These are phyloP conservation scores for Coemansia sp. DNA, from an alignment of 192 early-diverging fungal genomes.

Conservation along the genomic window DNA sequence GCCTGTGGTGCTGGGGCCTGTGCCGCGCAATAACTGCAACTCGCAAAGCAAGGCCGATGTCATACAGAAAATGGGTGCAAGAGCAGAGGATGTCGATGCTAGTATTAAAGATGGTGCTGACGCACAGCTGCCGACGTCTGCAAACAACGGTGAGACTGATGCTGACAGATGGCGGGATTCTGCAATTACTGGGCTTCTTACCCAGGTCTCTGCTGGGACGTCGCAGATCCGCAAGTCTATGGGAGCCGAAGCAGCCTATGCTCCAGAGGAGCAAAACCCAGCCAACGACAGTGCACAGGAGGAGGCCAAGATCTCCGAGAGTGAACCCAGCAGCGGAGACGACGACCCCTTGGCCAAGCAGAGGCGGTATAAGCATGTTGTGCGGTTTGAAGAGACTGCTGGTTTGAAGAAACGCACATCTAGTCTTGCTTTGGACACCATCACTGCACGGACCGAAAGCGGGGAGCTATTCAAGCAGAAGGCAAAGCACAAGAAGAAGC, in stretches of 20 bases:
- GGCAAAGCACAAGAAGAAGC: constrained; percentile 5
- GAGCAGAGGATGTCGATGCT: background rate
- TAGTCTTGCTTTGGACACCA: constrained; percentile 33
- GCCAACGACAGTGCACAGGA: background rate
- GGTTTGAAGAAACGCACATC: constrained; percentile 23
- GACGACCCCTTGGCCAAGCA: constrained; percentile 5
- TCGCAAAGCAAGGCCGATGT: background rate
- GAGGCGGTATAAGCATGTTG: constrained; percentile 11
- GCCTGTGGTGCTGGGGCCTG: background rate
- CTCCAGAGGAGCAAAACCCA: background rate
- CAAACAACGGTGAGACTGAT: background rate
- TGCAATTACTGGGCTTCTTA: constrained; percentile 37
- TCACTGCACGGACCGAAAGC: constrained; percentile 23
- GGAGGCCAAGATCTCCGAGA: background rate
- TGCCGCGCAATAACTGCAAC: background rate
- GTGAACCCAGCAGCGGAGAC: constrained; percentile 1
- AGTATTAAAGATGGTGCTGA: background rate
- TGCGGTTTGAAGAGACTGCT: constrained; percentile 12
- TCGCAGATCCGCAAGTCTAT: constrained; percentile 16
- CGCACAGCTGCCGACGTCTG: background rate
- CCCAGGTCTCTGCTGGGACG: constrained; percentile 26
- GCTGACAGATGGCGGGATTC: constrained; percentile 41
- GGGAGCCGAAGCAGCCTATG: constrained; percentile 6
- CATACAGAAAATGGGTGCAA: background rate
- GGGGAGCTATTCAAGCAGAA: background rate